Evolutionary conservation across 306 rosid genomes (phyloP), one percentile per base, ranked within the genome.

Genomic region (Vigna nakashimae): DNA sequence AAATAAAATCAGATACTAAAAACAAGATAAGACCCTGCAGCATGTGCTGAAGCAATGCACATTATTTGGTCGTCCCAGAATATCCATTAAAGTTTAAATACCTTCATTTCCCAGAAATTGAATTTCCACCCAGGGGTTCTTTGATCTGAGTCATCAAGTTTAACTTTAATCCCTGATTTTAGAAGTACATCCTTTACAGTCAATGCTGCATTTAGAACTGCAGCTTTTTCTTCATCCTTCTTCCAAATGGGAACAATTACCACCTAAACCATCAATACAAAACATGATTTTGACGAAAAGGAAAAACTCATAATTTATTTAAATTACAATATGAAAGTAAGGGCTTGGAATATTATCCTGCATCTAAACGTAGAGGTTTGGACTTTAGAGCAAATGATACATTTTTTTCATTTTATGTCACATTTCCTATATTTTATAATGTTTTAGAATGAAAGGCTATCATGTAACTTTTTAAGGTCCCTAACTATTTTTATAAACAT

Each of bases 41-140:
- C 48, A 79, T 45, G 17, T 66, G 55, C 28, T 71, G 73, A 83
- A 66, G 11, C 53, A 76, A 72, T 45, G 50, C 10, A 16, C 30
- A 40, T n/a, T 45, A 17, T 63, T 50, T 38, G 73, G 49, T 38
- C 72, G 49, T 51, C 67, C 62, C 52, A 13, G 56, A 52, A 26
- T 26, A 40, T 42, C 60, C 40, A 52, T 65, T 60, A 40, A 80
- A 68, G 73, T 71, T 65, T 26, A 68, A 70, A 74, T 72, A 95
- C 98, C 98, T 95, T 92, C 98, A 95, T 95, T 86, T 95, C 99
- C 99, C 98, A 95, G 90, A 89, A 95, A 87, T 92, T 95, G 86
- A 91, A 95, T 85, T 95, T 95, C 99, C 99, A 95, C 57, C 98
- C 98, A 8, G 98, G 98, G 71, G 98, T 95, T 88, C 90, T 89